Evolutionary conservation across 768 basidiomycete genomes (phyloP).

Genomic region (Neoboletus subvelutipes): DNA sequence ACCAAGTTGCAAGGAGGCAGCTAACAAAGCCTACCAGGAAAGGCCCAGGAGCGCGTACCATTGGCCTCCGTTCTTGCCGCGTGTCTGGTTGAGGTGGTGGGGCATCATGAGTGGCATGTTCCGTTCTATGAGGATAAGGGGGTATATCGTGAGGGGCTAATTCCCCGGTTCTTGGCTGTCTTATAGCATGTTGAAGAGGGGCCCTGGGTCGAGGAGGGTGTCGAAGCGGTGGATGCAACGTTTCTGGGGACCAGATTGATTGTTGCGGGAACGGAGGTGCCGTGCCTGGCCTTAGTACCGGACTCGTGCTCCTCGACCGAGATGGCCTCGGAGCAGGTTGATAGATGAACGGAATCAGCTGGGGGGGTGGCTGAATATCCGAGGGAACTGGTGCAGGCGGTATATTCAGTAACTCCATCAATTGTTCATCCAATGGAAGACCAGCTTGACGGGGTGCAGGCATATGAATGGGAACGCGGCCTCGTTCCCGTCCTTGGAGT

Average conservation of each 20-base stretch:
- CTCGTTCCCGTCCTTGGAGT: slow-evolving; percentile 27
- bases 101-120: background rate
- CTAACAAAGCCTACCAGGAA: slow-evolving; percentile 16
- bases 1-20: background rate
- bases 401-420: slow-evolving; percentile 60
- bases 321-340: slow-evolving; percentile 43
- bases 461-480: slow-evolving; percentile 39
- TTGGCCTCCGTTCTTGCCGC: slow-evolving; percentile 14
- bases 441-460: slow-evolving; percentile 44
- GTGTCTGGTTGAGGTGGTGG: slow-evolving; percentile 9
- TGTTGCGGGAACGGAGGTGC: slow-evolving; percentile 30
- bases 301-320: slow-evolving; percentile 44
- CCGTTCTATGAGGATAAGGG: slow-evolving; percentile 11
- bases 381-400: slow-evolving; percentile 40
- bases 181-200: background rate
- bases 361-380: slow-evolving; percentile 48
- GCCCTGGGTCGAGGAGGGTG: slow-evolving; percentile 6
- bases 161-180: slow-evolving; percentile 1
- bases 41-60: slow-evolving; percentile 24
- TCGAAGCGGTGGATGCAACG: slow-evolving; percentile 7
- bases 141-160: background rate
- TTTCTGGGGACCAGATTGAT: slow-evolving; percentile 23
- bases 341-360: slow-evolving; percentile 53
- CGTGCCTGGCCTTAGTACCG: slow-evolving; percentile 25
- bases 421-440: slow-evolving; percentile 55